These are phyloP conservation scores for Sclerotiophoma versabilis DNA, from an alignment of 2,329 filamentous ascomycete genomes.

Conservation along the genomic window DNA sequence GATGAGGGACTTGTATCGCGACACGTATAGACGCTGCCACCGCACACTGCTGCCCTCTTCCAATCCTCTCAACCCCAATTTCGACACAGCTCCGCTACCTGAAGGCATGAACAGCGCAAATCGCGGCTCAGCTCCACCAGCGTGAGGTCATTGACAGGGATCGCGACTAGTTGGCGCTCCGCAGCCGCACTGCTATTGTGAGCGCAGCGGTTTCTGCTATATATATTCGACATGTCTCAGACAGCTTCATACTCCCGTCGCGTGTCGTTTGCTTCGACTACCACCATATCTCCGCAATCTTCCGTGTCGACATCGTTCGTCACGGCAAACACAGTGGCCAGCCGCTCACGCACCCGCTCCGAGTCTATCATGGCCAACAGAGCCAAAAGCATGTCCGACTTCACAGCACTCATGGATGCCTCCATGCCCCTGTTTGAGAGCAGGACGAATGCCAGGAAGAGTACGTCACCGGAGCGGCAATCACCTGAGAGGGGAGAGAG, in stretches of 20 bases:
- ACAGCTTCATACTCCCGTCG: conserved; percentile 4
- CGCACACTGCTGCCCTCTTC: background rate
- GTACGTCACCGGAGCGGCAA: conserved; percentile 34
- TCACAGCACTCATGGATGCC: conserved; percentile 40
- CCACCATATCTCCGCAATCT: background rate
- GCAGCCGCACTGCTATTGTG: conserved; percentile 25
- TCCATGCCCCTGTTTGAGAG: conserved; percentile 35
- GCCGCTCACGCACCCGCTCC: conserved; percentile 7
- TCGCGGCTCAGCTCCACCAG: conserved; percentile 14
- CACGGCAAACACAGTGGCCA: conserved; percentile 5
- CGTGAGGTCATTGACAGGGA: conserved; percentile 48
- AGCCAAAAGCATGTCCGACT: conserved; percentile 47
- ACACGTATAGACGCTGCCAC: conserved; percentile 19
- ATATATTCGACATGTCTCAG: conserved; percentile 19
- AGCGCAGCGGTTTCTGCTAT: conserved; percentile 10
- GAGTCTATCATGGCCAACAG: conserved; percentile 19
- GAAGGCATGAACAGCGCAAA: conserved; percentile 17
- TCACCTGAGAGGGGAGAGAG: conserved; percentile 26
- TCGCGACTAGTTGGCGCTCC: conserved; percentile 31
- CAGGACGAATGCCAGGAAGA: conserved; percentile 28
- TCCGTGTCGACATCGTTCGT: background rate
- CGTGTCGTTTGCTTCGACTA: conserved; percentile 20
- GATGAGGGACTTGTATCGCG: conserved; percentile 9
- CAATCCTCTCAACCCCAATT: background rate
- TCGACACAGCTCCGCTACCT: background rate